phyloP scores from a whole-genome alignment of 1,284 basidiomycete species.

The Hortiboletus rubellus region DNA sequence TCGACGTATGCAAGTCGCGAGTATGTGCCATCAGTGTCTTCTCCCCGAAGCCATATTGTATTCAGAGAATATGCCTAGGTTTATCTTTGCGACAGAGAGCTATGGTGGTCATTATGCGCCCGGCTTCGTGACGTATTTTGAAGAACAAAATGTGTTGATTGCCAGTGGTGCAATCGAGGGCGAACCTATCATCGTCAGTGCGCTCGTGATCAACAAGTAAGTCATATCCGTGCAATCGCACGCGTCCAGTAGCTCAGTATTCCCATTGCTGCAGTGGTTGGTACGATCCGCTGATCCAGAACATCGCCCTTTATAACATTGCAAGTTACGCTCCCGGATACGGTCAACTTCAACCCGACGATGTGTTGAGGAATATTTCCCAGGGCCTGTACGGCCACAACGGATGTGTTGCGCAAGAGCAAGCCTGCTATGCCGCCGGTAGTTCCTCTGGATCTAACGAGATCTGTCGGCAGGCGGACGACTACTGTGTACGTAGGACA shows the following conservation, averaged over 20 bases:
- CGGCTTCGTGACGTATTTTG: constrained; percentile 63
- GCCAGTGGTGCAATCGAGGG: constrained; percentile 46
- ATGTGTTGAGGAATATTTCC: constrained; percentile 49
- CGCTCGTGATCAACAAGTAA: constrained; percentile 56
- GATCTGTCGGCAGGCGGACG: constrained; percentile 51
- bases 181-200: constrained; percentile 45
- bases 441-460: constrained; percentile 43
- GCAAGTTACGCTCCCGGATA: constrained; percentile 63
- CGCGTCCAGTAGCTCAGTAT: not conserved
- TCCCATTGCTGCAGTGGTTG: constrained; percentile 48
- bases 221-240: not conserved
- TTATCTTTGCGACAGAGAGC: constrained; percentile 65
- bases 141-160: constrained; percentile 63
- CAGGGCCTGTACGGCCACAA: constrained; percentile 45
- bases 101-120: constrained; percentile 72
- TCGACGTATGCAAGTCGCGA: constrained; percentile 57
- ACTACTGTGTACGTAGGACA: constrained; percentile 53
- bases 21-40: constrained; percentile 35
- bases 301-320: constrained; percentile 60
- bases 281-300: constrained; percentile 65
- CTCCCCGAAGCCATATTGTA: not conserved
- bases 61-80: constrained; percentile 37
- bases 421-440: constrained; percentile 56
- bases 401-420: constrained; percentile 54
- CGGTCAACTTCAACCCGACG: constrained; percentile 54